Evolutionary conservation across 2,329 filamentous ascomycete genomes (phyloP), one percentile per base, ranked within the genome.

Genomic region (Pseudocercospora cruenta): DNA sequence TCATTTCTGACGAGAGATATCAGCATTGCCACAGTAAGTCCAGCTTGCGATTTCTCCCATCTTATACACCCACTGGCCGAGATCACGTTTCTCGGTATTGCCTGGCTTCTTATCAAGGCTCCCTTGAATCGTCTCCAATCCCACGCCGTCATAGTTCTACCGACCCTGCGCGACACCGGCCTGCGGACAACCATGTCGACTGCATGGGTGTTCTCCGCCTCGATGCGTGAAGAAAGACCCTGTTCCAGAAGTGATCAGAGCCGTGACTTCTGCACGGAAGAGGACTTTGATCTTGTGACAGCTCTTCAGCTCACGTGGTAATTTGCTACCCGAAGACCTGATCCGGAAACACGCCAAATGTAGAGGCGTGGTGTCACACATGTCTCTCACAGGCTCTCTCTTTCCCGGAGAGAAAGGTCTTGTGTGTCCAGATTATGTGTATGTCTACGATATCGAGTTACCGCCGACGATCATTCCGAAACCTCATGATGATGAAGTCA

Each of bases 361-460:
- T 16, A 84, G 82, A 26, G 93, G 93, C 7, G 89, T 87, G 58
- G 85, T 97, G 67, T 92, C 91, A 2, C 97, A 97, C 80, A 88
- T 93, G 71, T 90, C 93, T 79, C 83, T 96, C 70, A 88, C 93
- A 10, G 89, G 92, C 73, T 82, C 86, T 73, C 85, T 87, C 31
- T 88, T 92, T 3, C 91, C 92, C 10, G 93, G 93, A 9, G 92
- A 97, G 79, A 86, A 85, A 16, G 91, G 90, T 7, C 84, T 95
- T 73, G 85, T 96, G 74, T 93, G 95, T 79, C 94, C 94, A 0
- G 94, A 97, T 80, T 90, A 89, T 73, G 90, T 97, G 79, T 97
- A 93, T 82, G 83, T 96, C 51, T 98, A 94, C 80, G 93, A 98
- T 77, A 82, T 98, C 67, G 89, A 92, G 78, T 82, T 98, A 69